Conservation (phyloP, 2,329 filamentous ascomycete genomes). For the Trichoderma semiorbis region DNA sequence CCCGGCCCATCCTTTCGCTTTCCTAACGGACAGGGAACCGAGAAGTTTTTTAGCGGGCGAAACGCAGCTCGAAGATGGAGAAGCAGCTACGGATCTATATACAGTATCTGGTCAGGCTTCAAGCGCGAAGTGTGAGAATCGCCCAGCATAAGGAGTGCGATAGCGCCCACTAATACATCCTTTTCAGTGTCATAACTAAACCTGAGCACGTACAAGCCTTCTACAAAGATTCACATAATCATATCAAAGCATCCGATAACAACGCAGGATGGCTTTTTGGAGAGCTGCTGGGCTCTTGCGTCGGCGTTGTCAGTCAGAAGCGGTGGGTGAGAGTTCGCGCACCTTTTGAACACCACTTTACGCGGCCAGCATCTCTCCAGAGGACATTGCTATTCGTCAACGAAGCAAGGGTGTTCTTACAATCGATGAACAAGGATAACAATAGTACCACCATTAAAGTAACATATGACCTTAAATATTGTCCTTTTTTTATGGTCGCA, state of each 20-base stretch:
- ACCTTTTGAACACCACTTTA: slow-evolving; percentile 16
- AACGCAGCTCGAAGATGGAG: neutral
- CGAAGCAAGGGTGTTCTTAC: neutral
- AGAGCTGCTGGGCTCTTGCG: slow-evolving; percentile 13
- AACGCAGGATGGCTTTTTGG: slow-evolving; percentile 15
- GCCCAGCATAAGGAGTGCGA: neutral
- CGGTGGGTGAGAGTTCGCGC: slow-evolving; percentile 7
- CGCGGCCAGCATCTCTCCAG: neutral
- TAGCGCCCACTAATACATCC: neutral
- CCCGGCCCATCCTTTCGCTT: slow-evolving; percentile 8
- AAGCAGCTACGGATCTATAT: neutral
- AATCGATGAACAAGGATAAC: neutral
- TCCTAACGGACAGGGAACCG: slow-evolving; percentile 17
- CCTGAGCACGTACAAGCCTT: slow-evolving; percentile 10
- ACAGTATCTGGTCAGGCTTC: slow-evolving; percentile 17
- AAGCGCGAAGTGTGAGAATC: slow-evolving; percentile 16
- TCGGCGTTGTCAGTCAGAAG: slow-evolving; percentile 11
- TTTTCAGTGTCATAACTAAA: slow-evolving; percentile 3
- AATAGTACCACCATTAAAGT: neutral
- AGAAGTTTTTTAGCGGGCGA: slow-evolving; percentile 16
- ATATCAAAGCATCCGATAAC: slow-evolving; percentile 13
- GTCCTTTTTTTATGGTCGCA: slow-evolving; percentile 12
- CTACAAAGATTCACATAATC: slow-evolving; percentile 16
- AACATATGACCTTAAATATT: slow-evolving; percentile 12
- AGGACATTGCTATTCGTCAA: neutral